These are phyloP conservation scores for Gossypium raimondii DNA, from an alignment of 345 rosid species.

Conservation along the genomic window DNA sequence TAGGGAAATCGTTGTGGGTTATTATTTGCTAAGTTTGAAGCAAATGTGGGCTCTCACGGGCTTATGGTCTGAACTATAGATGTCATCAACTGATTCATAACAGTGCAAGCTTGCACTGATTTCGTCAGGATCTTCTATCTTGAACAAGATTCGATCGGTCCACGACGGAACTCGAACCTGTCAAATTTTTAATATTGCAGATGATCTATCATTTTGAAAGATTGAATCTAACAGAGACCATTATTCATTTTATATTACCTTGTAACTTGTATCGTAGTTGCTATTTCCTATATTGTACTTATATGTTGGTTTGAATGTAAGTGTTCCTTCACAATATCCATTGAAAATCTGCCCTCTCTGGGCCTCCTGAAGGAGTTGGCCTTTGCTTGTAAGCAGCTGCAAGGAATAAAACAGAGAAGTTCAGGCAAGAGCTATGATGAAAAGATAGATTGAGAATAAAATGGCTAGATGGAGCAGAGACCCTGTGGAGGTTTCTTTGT, in stretches of 20 bases:
- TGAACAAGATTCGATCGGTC: constrained; percentile 53
- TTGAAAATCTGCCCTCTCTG: constrained; percentile 54
- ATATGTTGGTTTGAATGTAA: constrained; percentile 45
- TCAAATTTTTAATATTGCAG: not conserved
- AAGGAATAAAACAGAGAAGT: not conserved
- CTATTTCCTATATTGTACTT: constrained; percentile 57
- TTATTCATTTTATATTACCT: constrained; percentile 25
- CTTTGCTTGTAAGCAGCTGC: constrained; percentile 56
- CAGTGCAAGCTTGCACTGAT: constrained; percentile 35
- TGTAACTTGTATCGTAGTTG: constrained; percentile 60
- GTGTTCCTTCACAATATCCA: constrained; percentile 57
- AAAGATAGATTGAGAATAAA: not conserved
- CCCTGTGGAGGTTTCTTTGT: constrained; percentile 43
- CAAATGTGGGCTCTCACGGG: constrained; percentile 55
- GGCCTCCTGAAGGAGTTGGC: constrained; percentile 72
- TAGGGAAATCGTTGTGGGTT: not conserved
- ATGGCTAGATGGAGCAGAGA: constrained; percentile 16
- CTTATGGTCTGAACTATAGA: constrained; percentile 50
- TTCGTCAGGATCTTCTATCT: constrained; percentile 31
- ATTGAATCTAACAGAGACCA: not conserved
- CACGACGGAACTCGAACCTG: constrained; percentile 51
- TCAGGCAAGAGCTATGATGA: not conserved
- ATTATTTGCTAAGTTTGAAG: constrained; percentile 17
- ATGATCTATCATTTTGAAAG: not conserved
- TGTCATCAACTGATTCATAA: constrained; percentile 45